Conservation (phyloP, 176 grass and related monocot genomes). For the Aegilops tauschii region DNA sequence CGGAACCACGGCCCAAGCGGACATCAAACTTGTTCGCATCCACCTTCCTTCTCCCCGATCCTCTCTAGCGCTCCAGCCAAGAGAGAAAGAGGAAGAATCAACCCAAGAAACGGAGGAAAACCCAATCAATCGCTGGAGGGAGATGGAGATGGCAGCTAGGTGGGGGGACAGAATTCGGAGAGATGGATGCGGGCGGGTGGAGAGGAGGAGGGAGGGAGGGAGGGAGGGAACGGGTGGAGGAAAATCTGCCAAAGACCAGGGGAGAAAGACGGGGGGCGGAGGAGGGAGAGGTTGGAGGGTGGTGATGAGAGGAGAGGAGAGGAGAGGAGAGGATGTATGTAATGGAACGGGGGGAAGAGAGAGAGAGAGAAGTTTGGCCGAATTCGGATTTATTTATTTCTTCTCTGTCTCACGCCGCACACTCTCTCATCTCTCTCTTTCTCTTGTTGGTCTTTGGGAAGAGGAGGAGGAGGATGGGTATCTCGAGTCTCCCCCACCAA, state of each 20-base stretch:
- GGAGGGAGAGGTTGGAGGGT: constrained; percentile 1
- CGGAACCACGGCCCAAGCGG: constrained; percentile 14
- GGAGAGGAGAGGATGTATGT: neutral
- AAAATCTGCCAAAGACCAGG: constrained; percentile 37
- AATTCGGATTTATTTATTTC: constrained; percentile 46
- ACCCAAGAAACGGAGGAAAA: constrained; percentile 19
- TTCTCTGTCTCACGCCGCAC: neutral
- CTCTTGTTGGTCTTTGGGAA: neutral
- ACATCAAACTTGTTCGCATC: neutral
- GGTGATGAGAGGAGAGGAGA: constrained; percentile 21
- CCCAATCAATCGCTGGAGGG: neutral
- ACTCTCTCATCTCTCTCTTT: neutral
- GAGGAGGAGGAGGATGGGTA: constrained; percentile 17
- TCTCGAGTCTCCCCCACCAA: constrained; percentile 44
- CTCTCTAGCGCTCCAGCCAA: neutral
- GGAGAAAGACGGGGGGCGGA: too few species aligned
- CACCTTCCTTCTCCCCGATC: constrained; percentile 10
- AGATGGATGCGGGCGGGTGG: constrained; percentile 37
- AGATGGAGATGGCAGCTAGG: neutral
- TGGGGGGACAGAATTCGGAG: constrained; percentile 29
- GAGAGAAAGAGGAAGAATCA: constrained; percentile 1
- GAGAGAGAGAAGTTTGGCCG: constrained; percentile 46
- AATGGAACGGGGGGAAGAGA: neutral
- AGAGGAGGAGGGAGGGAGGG: constrained; percentile 10
- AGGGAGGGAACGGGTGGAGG: constrained; percentile 50